Evolutionary conservation across 345 rosid genomes (phyloP), one percentile per base, ranked within the genome.

Genomic region (Euphorbia peplus): DNA sequence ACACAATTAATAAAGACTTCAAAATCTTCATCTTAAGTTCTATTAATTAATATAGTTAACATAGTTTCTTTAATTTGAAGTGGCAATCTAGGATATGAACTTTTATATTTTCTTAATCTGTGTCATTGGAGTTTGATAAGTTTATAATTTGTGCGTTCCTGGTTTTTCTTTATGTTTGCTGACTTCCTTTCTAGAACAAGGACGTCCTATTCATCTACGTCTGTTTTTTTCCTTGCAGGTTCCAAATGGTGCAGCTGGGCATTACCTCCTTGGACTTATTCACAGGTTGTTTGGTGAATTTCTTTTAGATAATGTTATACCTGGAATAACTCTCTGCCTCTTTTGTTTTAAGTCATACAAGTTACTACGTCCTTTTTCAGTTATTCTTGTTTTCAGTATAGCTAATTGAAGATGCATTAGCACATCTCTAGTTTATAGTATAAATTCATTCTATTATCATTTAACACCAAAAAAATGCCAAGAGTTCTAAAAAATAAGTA

Each of bases 221-320:
- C 28, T 68, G 19, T 66, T 21, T 58, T n/a, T 66, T 46, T 79
- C 64, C 51, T 15, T 73, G 73, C 74, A 95, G 99, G 84, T 95
- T 71, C 99, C 99, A 26, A 90, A 95, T 78, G 93, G 97, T 66
- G 99, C 98, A 60, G 86, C 98, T 41, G 98, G 99, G 71, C 98
- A 90, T 80, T 95, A 88, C 78, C 98, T 95, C 73, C 96, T 95
- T 73, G 99, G 99, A 67, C 96, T 92, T 72, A 80, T 95, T 74
- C 87, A 88, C 88, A 92, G 96, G 99, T 95, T 76, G 35, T 74
- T 76, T 65, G 61, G 35, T 12, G 18, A 58, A 63, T 39, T 57
- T 28, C 63, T 41, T 12, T 8, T 50, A 12, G 63, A 59, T 60
- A 26, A 24, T 73, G 66, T 63, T 60, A 15, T 66, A 74, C 26